These are phyloP conservation scores for Colletotrichum zoysiae DNA, from an alignment of 2,329 filamentous ascomycete species.

Conservation along the genomic window DNA sequence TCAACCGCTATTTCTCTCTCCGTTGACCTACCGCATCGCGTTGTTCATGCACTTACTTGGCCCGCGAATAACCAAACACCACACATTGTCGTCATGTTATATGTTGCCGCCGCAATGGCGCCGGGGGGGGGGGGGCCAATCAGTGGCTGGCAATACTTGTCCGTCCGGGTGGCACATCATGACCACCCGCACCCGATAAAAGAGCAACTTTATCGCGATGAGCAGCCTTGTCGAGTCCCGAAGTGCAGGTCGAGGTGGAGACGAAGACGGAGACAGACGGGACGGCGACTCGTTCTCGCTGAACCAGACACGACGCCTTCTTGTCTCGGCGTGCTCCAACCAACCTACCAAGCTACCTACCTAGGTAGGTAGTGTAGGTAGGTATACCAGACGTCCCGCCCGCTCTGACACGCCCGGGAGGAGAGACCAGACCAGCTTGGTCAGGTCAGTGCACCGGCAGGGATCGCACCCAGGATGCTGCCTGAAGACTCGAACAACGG, in stretches of 20 bases:
- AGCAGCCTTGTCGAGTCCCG: neutral
- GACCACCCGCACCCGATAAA: neutral
- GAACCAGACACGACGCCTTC: neutral
- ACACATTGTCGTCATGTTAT: neutral
- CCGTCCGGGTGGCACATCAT: neutral
- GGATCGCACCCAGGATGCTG: conserved; percentile 27
- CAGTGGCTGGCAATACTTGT: neutral
- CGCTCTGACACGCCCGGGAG: conserved; percentile 32
- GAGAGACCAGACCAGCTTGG: conserved; percentile 28
- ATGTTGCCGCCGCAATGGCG: neutral
- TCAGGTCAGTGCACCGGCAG: conserved; percentile 33
- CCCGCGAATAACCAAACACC: neutral
- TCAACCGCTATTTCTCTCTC: conserved; percentile 16
- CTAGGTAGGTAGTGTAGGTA: no score
- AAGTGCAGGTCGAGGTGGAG: conserved; percentile 4
- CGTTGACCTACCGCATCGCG: neutral
- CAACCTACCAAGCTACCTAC: neutral
- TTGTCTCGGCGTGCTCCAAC: conserved; percentile 20
- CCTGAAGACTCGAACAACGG: conserved; percentile 18
- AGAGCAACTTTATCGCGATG: neutral
- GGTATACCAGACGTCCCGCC: conserved; percentile 25
- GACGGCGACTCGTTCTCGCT: neutral
- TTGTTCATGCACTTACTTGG: conserved; percentile 15
- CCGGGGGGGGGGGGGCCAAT: conserved; percentile 4
- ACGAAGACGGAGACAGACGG: neutral